Base-by-base conservation (phyloP, 169 alveolate genomes). In the Theileria orientalis region DNA sequence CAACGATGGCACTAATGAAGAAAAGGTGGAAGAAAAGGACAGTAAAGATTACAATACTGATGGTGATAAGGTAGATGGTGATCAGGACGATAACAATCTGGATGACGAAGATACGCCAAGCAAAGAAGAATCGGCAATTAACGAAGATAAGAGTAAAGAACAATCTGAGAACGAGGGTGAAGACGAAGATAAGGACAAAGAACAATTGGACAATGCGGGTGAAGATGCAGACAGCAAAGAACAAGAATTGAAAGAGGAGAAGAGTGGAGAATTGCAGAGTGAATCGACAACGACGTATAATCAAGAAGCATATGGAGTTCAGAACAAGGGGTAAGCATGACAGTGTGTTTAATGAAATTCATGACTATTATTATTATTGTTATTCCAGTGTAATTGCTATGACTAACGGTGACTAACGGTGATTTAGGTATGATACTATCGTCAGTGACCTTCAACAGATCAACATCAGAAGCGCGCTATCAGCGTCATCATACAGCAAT, bases 11-110 rank as follows among this genome's bases (percentile, higher is more conserved):
- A 69, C 40, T 9, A 75, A 69, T 1, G 80, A 88, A 16, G 84
- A 47, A 0, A 42, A 2, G 6, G 86, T 69, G 25, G 74, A 57
- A 32, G 91, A 60, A 23, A 25, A 54, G 44, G 82, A 93, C 35
- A 63, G 79, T 21, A 90, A 90, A 57, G 72, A 78, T 3, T 83
- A 72, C 35, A 92, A 91, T 47, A 79, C 70, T 27, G 89, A 93
- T 42, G 83, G 73, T 30, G 66, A 70, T 46, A 70, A 91, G 67
- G 56, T 63, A 7, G 85, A 70, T 37, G 75, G 62, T 40, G n/a
- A n/a, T n/a, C n/a, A 37, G 44, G 9, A 46, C 41, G 1, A 30
- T 16, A 1, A 62, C 11, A n/a, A 30, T 27, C 23, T 0, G 90
- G n/a, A 47, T 49, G 51, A 75, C 11, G 80, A 21, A 32, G 49